Conservation (phyloP, 495 filamentous ascomycete species). For the Neurospora sp. region DNA sequence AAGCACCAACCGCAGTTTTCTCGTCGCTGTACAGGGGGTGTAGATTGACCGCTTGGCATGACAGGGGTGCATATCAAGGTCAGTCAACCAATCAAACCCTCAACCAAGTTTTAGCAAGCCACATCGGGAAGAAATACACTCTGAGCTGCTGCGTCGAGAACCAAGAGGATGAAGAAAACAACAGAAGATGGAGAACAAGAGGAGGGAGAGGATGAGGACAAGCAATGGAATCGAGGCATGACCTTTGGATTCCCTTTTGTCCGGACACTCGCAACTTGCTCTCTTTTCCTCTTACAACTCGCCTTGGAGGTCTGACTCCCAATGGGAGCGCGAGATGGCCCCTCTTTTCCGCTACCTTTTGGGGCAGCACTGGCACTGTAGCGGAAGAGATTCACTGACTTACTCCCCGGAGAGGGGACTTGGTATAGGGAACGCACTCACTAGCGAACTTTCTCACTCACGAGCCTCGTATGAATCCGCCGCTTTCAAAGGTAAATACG, state of each 20-base stretch:
- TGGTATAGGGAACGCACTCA: constrained; percentile 14
- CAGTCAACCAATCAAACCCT: constrained; percentile 22
- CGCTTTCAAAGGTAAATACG: constrained; percentile 35
- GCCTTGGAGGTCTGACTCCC: not conserved
- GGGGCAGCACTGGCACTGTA: not conserved
- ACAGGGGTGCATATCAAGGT: constrained; percentile 19
- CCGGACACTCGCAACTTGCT: not conserved
- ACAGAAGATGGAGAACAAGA: not conserved
- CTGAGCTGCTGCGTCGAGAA: not conserved
- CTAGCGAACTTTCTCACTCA: constrained; percentile 8
- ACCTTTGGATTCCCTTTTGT: not conserved
- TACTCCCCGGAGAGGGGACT: not conserved
- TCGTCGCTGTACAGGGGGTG: constrained; percentile 14
- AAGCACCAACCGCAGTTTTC: not conserved
- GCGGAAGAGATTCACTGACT: not conserved
- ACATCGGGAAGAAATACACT: not conserved
- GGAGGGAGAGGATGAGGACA: not conserved
- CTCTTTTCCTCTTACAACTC: not conserved
- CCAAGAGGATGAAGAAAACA: not conserved
- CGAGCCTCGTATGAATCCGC: constrained; percentile 39
- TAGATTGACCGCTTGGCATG: constrained; percentile 20
- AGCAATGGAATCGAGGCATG: not conserved
- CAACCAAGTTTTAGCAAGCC: constrained; percentile 13
- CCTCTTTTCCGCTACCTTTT: not conserved
- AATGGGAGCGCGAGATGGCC: not conserved